Conservation (phyloP, 805 yeast genomes). For the Lipomyces yamadae region DNA sequence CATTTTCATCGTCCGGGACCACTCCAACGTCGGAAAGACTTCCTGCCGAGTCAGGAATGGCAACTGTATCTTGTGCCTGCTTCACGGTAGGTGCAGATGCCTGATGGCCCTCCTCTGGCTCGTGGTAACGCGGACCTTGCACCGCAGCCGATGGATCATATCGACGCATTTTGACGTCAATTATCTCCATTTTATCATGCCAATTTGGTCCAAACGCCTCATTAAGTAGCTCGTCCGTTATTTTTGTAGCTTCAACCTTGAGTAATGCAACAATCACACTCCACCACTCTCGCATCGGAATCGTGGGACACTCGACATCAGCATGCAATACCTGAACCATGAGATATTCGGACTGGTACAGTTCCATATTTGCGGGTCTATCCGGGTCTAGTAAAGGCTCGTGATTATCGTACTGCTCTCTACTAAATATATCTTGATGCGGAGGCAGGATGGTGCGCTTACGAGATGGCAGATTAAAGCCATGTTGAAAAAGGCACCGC, state of each 20-base stretch:
- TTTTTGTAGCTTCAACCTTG: conserved; percentile 14
- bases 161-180: background rate
- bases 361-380: background rate
- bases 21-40: conserved; percentile 1
- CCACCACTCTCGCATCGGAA: conserved; percentile 12
- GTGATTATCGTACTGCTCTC: conserved; percentile 10
- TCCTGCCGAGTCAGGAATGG: background rate
- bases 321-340: background rate
- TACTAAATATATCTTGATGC: conserved; percentile 11
- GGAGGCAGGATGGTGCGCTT: conserved; percentile 3
- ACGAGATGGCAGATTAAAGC: background rate
- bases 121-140: conserved; percentile 6
- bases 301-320: conserved; percentile 1
- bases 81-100: background rate
- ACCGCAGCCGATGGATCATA: background rate
- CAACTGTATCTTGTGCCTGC: background rate
- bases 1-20: conserved; percentile 12
- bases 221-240: conserved; percentile 6
- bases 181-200: conserved; percentile 1
- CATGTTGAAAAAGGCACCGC: conserved; percentile 16
- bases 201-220: conserved; percentile 18
- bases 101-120: background rate
- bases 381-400: background rate
- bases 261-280: conserved; percentile 7
- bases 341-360: background rate